phyloP scores from a whole-genome alignment of 2,329 filamentous ascomycete species.

The Verticillium alfalfae region DNA sequence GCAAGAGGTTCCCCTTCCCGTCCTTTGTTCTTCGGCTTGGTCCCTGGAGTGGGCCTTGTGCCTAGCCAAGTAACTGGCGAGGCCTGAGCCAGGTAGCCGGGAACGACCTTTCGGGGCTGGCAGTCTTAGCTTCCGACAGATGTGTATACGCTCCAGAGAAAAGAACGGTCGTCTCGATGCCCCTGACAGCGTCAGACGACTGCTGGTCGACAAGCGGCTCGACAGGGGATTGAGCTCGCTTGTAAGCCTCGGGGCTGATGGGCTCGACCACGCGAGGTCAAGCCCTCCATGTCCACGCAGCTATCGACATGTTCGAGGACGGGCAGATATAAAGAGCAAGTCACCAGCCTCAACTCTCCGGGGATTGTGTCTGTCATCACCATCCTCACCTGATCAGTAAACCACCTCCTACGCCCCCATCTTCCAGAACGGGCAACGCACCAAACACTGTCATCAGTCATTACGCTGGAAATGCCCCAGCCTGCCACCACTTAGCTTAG shows the following conservation, averaged over 20 bases:
- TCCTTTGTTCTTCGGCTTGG: neutral
- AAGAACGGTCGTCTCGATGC: neutral
- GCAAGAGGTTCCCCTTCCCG: neutral
- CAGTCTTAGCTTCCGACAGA: neutral
- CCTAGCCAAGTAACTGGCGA: neutral
- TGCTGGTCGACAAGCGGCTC: neutral
- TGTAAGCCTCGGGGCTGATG: neutral
- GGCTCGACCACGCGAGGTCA: neutral
- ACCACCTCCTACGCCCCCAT: neutral
- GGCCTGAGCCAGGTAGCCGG: neutral
- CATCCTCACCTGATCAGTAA: neutral
- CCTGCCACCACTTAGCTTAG: constrained; percentile 59
- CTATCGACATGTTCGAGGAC: neutral
- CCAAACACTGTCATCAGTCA: neutral
- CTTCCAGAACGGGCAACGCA: neutral
- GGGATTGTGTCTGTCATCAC: neutral
- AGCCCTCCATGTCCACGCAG: neutral
- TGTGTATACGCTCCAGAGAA: neutral
- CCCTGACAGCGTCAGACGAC: neutral
- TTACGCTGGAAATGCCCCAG: neutral
- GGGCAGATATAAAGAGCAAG: neutral
- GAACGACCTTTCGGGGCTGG: neutral
- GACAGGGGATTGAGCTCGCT: neutral
- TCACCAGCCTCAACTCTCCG: neutral
- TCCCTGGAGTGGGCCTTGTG: neutral